These are phyloP conservation scores for Acrodontium crateriforme DNA, from an alignment of 2,329 filamentous ascomycete species.

Conservation along the genomic window DNA sequence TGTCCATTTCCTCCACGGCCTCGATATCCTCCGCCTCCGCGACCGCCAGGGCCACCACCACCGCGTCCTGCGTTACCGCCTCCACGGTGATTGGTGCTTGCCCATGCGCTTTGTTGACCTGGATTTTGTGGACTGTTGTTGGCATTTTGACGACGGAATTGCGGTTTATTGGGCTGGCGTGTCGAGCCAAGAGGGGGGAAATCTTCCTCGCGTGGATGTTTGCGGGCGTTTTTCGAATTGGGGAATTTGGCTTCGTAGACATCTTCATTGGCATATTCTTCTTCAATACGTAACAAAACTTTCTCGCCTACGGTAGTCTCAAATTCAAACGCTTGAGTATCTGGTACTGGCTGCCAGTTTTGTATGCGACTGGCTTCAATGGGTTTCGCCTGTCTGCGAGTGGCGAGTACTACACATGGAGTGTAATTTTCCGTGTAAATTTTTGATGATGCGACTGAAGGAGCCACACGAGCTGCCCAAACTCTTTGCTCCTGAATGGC, in stretches of 20 bases:
- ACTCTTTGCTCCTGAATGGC: slow-evolving; percentile 65
- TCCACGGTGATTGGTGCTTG: slow-evolving; percentile 34
- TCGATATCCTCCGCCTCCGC: slow-evolving; percentile 8
- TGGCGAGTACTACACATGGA: slow-evolving; percentile 70
- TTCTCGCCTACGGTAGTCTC: slow-evolving; percentile 81
- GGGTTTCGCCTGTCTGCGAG: slow-evolving; percentile 60
- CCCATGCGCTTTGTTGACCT: slow-evolving; percentile 24
- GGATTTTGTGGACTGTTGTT: slow-evolving; percentile 19
- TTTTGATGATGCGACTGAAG: slow-evolving; percentile 39
- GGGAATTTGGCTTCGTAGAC: slow-evolving; percentile 50
- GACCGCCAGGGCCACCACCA: slow-evolving; percentile 8
- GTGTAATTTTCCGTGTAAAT: slow-evolving; percentile 68
- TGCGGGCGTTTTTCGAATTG: slow-evolving; percentile 47
- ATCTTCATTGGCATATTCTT: slow-evolving; percentile 49
- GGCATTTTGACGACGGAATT: background rate
- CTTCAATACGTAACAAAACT: slow-evolving; percentile 65
- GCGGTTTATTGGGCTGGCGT: background rate
- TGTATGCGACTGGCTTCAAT: slow-evolving; percentile 70
- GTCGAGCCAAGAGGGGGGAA: slow-evolving; percentile 19
- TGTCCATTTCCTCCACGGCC: slow-evolving; percentile 9
- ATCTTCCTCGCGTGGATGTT: slow-evolving; percentile 46
- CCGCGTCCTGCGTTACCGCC: slow-evolving; percentile 8
- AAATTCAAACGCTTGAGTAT: slow-evolving; percentile 59
- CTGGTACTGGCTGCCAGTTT: slow-evolving; percentile 65
- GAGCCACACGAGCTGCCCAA: slow-evolving; percentile 70